phyloP scores from a whole-genome alignment of 169 alveolate species.

The Eimeria brunetti region DNA sequence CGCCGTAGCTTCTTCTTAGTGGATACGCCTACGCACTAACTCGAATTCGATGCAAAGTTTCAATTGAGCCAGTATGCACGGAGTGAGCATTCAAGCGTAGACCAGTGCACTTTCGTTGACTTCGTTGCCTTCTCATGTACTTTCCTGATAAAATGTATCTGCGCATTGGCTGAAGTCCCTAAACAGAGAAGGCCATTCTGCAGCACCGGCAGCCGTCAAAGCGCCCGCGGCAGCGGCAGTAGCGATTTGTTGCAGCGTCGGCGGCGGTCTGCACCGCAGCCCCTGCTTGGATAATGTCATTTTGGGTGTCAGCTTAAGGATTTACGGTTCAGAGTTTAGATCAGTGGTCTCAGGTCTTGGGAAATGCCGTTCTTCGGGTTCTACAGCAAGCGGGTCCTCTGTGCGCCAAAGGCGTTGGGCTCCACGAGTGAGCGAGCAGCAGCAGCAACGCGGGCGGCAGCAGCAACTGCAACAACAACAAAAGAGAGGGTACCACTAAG shows the following conservation, averaged over 20 bases:
- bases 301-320: background rate
- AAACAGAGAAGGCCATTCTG: too few species aligned
- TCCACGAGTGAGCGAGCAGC: background rate
- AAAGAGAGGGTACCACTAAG: background rate
- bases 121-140: too few species aligned
- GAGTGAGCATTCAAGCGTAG: too few species aligned
- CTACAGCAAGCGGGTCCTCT: constrained; percentile 9
- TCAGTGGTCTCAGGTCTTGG: background rate
- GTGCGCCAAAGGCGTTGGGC: background rate
- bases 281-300: background rate
- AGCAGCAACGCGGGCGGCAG: background rate
- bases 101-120: too few species aligned
- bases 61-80: too few species aligned
- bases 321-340: background rate
- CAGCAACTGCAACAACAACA: background rate
- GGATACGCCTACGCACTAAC: too few species aligned
- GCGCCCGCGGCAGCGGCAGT: background rate
- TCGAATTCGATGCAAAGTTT: too few species aligned
- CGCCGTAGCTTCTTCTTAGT: too few species aligned
- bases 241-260: background rate
- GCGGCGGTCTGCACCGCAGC: background rate
- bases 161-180: too few species aligned
- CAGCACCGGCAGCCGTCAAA: too few species aligned
- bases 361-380: constrained; percentile 39
- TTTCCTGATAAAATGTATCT: too few species aligned